Percentiles rank a stretch among this genome's conserved stretches.
These are phyloP conservation scores for Ensete glaucum DNA, from an alignment of 176 grass and related monocot species.

Conservation along the genomic window DNA sequence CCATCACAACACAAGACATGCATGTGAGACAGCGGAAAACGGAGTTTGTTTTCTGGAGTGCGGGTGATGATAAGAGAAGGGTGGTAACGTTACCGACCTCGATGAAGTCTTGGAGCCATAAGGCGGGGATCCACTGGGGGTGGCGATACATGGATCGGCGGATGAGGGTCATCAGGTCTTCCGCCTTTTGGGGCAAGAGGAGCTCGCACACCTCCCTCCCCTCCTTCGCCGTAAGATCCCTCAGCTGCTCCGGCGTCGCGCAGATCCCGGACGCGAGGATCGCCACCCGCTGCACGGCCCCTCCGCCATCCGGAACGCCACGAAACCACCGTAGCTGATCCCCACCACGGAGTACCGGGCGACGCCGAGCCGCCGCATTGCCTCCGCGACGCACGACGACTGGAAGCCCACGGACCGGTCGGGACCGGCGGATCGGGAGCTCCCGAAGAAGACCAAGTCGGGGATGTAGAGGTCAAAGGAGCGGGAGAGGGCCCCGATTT, in stretches of 20 bases:
- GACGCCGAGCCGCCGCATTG: constrained; percentile 58
- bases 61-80: not conserved
- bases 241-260: constrained; percentile 26
- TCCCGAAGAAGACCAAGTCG: constrained; percentile 46
- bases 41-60: not conserved
- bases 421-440: constrained; percentile 24
- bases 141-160: constrained; percentile 71
- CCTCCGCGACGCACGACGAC: constrained; percentile 54
- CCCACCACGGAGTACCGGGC: constrained; percentile 43
- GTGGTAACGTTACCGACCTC: constrained; percentile 28
- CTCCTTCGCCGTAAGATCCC: constrained; percentile 38
- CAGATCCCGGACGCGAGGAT: constrained; percentile 58
- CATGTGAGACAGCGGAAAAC: not conserved
- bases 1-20: not conserved
- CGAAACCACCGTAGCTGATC: constrained; percentile 49
- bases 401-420: constrained; percentile 68
- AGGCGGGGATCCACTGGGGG: constrained; percentile 63
- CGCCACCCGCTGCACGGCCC: constrained; percentile 36
- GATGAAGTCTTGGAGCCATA: constrained; percentile 76
- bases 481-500: constrained; percentile 33
- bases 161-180: constrained; percentile 51
- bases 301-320: constrained; percentile 46
- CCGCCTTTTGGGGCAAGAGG: constrained; percentile 49
- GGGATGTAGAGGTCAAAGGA: constrained; percentile 46
- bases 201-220: constrained; percentile 49